These are phyloP conservation scores for Echinosophora koreensis DNA, from an alignment of 306 rosid genomes.

Conservation along the genomic window DNA sequence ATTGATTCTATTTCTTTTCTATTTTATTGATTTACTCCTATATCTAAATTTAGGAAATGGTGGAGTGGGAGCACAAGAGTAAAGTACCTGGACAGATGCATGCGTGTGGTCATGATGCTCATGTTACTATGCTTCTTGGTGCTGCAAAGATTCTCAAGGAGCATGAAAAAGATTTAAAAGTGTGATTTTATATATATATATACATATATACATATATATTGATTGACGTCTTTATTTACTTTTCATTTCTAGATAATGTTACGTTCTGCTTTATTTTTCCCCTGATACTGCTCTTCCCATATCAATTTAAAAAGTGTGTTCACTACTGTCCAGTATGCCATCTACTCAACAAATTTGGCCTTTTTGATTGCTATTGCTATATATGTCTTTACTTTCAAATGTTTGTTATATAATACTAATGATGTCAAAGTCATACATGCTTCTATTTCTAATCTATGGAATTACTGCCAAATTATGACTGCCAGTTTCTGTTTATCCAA, in stretches of 20 bases:
- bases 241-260: background rate
- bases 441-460: background rate
- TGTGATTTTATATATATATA: constrained; percentile 17
- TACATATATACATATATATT: background rate
- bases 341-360: constrained; percentile 4
- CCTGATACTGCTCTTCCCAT: constrained; percentile 6
- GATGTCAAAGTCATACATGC: constrained; percentile 8
- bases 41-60: constrained; percentile 69
- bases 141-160: constrained; percentile 89
- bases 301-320: constrained; percentile 6
- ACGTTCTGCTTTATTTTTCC: background rate
- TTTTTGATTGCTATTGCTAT: constrained; percentile 3
- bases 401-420: constrained; percentile 8
- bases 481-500: too few relatives aligned
- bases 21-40: constrained; percentile 1
- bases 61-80: constrained; percentile 96
- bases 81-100: constrained; percentile 87
- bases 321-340: constrained; percentile 21
- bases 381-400: background rate
- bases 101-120: constrained; percentile 97
- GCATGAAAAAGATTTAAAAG: constrained; percentile 73
- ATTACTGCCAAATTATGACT: background rate
- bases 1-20: background rate
- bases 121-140: constrained; percentile 91
- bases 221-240: constrained; percentile 2